Conservation (phyloP, 2,329 filamentous ascomycete species). For the Alternaria longipes region DNA sequence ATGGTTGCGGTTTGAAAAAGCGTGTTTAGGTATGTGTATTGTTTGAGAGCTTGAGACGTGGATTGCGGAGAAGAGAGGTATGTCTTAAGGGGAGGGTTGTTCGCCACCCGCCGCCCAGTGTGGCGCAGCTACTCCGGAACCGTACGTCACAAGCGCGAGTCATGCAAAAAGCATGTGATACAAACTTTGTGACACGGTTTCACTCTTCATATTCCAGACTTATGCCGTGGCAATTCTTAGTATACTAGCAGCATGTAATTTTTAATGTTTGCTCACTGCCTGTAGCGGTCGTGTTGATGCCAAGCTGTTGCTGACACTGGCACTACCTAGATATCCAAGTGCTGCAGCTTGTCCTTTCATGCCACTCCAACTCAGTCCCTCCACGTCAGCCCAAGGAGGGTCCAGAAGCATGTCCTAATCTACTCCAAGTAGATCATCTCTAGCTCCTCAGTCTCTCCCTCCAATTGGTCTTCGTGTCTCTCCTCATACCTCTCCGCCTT, state of each 20-base stretch:
- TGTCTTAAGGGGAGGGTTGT: conserved; percentile 2
- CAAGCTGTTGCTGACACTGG: neutral
- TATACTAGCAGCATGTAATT: neutral
- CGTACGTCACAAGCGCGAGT: conserved; percentile 5
- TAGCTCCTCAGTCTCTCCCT: conserved; percentile 1
- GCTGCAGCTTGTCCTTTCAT: too few species aligned
- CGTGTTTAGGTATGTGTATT: neutral
- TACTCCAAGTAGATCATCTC: neutral
- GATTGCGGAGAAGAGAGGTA: neutral
- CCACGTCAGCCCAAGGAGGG: neutral
- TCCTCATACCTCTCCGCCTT: conserved; percentile 16
- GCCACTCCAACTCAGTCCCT: neutral
- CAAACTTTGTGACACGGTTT: neutral
- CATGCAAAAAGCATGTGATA: conserved; percentile 1
- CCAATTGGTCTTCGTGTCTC: conserved; percentile 7
- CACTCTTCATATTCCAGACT: neutral
- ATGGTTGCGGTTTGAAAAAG: conserved; percentile 17
- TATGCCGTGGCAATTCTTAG: neutral
- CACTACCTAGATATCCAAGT: too few species aligned
- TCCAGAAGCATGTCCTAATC: neutral
- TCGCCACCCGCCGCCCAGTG: conserved; percentile 12
- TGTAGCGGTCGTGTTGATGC: neutral
- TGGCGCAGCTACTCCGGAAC: conserved; percentile 14
- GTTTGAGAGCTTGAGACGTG: neutral
- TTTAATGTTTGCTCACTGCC: neutral